These are phyloP conservation scores for Friedmanniomyces endolithicus DNA, from an alignment of 495 filamentous ascomycete species.

Conservation along the genomic window DNA sequence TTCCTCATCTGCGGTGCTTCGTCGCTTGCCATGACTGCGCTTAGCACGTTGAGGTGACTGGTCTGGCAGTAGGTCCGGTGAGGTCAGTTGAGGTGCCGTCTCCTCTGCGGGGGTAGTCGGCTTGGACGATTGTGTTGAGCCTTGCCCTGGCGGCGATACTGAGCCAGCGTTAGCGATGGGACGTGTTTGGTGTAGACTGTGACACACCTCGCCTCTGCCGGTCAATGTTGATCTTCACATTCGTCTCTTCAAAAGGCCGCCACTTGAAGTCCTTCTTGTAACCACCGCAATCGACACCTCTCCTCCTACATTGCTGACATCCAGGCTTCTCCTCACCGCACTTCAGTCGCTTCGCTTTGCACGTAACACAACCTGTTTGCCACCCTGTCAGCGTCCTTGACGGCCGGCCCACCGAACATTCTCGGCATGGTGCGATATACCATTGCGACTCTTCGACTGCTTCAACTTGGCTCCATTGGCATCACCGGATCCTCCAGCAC, in stretches of 20 bases:
- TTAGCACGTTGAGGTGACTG: neutral
- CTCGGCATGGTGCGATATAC: constrained; percentile 29
- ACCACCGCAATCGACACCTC: constrained; percentile 60
- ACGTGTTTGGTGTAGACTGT: too few species aligned
- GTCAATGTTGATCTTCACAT: constrained; percentile 17
- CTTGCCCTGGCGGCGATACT: constrained; percentile 1
- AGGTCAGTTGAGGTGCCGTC: too few species aligned
- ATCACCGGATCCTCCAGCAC: constrained; percentile 1
- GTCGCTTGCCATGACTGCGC: constrained; percentile 1
- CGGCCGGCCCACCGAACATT: neutral
- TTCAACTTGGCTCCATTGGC: constrained; percentile 46
- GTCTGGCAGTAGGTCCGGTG: neutral
- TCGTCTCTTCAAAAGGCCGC: constrained; percentile 57
- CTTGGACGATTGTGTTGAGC: constrained; percentile 3
- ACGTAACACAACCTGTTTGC: constrained; percentile 58
- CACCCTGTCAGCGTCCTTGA: neutral
- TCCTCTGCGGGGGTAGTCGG: neutral
- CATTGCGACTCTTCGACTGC: constrained; percentile 75
- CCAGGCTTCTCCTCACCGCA: constrained; percentile 70
- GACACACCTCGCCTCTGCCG: constrained; percentile 15
- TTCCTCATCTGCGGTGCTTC: constrained; percentile 4
- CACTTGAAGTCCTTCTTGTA: constrained; percentile 82
- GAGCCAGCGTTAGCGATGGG: neutral
- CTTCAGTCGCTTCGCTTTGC: constrained; percentile 70
- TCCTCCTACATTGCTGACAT: constrained; percentile 60